These are phyloP conservation scores for Linnemannia hyalina DNA, from an alignment of 192 early-diverging fungal genomes.

Conservation along the genomic window DNA sequence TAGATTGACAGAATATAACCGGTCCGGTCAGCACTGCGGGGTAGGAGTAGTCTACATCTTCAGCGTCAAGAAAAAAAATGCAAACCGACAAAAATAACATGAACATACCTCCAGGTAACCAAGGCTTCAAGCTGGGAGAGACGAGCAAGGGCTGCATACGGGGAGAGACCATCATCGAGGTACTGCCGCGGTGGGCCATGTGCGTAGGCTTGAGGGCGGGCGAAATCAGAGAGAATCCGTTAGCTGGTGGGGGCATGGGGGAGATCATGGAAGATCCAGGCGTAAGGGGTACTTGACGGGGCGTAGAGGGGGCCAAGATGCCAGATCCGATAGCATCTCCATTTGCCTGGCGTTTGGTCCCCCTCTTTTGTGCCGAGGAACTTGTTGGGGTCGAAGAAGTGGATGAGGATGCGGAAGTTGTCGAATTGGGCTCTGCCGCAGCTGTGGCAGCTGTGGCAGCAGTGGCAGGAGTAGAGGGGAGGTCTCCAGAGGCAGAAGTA, in stretches of 20 bases:
- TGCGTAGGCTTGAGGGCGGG: slow-evolving; percentile 45
- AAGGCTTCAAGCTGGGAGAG: slow-evolving; percentile 45
- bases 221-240: slow-evolving; percentile 42
- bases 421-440: background rate
- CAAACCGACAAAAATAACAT: background rate
- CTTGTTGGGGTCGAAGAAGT: background rate
- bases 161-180: slow-evolving; percentile 31
- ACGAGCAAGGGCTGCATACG: slow-evolving; percentile 41
- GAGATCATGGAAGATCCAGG: slow-evolving; percentile 28
- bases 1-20: background rate
- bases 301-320: slow-evolving; percentile 35
- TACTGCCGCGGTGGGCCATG: slow-evolving; percentile 35
- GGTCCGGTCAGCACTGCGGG: slow-evolving; percentile 37
- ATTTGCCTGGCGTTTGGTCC: slow-evolving; percentile 41
- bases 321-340: slow-evolving; percentile 29
- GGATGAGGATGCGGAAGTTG: background rate
- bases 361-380: slow-evolving; percentile 34
- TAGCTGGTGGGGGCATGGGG: slow-evolving; percentile 49
- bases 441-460: background rate
- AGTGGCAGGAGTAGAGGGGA: background rate
- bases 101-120: slow-evolving; percentile 48
- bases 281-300: slow-evolving; percentile 34
- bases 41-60: background rate
- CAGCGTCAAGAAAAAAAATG: background rate
- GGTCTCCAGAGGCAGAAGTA: background rate